Evolutionary conservation across 129 eudicot species (phyloP).

Genomic region (Sambucus nigra): DNA sequence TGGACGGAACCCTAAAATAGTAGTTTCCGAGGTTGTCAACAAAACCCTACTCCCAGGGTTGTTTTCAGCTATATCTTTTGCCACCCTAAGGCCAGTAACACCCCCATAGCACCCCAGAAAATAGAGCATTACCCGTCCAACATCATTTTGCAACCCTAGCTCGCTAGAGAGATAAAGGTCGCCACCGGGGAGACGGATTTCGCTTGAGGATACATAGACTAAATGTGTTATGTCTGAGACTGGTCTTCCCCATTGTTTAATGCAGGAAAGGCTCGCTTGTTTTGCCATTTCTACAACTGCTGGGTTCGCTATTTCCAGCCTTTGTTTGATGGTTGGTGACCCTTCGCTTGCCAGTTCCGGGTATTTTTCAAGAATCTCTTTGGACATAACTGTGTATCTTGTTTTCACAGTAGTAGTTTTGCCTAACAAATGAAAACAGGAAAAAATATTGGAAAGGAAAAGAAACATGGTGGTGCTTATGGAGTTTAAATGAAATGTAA

Average conservation of each 20-base stretch:
- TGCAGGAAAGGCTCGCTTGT: conserved; percentile 62
- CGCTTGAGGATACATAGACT: conserved; percentile 84
- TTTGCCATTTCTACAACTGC: conserved; percentile 84
- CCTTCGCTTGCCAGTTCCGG: conserved; percentile 93
- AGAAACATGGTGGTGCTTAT: not conserved
- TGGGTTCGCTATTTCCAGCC: conserved; percentile 71
- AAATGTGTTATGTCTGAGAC: conserved; percentile 61
- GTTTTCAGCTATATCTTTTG: conserved; percentile 90
- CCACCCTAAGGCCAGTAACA: conserved; percentile 76
- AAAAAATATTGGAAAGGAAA: not conserved
- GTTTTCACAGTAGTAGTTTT: conserved; percentile 94
- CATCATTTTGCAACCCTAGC: conserved; percentile 63
- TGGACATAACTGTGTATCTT: conserved; percentile 87
- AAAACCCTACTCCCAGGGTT: conserved; percentile 85
- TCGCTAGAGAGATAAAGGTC: conserved; percentile 68
- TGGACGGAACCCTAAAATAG: conserved; percentile 85
- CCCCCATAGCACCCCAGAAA: conserved; percentile 94
- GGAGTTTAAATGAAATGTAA: not conserved
- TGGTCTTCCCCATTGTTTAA: conserved; percentile 69
- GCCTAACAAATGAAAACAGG: conserved; percentile 38
- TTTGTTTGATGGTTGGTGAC: conserved; percentile 63
- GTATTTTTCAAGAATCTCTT: conserved; percentile 61
- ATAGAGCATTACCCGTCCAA: conserved; percentile 87
- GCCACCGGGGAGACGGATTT: conserved; percentile 82
- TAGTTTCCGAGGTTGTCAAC: conserved; percentile 78